These are phyloP conservation scores for Picea engelmannii DNA, from an alignment of 83 land plant genomes.

Conservation along the genomic window DNA sequence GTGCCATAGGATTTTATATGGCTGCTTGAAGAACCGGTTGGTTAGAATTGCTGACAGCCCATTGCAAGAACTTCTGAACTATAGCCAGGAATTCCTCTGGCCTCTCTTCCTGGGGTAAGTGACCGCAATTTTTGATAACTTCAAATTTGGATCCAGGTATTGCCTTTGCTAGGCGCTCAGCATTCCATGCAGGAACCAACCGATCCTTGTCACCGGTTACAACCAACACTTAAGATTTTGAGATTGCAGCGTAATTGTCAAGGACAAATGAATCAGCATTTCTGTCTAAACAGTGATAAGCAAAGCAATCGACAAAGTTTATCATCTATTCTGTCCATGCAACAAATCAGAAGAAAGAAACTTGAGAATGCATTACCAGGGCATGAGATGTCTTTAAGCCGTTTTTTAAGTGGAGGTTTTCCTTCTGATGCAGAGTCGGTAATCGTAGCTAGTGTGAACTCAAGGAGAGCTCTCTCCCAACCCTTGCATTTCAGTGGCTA, in stretches of 20 bases:
- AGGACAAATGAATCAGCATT: not conserved
- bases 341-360: conserved; percentile 3
- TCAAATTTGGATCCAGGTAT: conserved; percentile 67
- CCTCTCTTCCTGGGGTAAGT: conserved; percentile 92
- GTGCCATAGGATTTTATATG: too few relatives aligned
- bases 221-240: conserved; percentile 57
- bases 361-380: conserved; percentile 63
- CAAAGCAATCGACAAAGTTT: not conserved
- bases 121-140: conserved; percentile 85
- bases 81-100: conserved; percentile 68
- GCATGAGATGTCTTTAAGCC: conserved; percentile 73
- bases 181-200: conserved; percentile 92
- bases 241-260: not conserved
- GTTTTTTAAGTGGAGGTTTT: conserved; percentile 46
- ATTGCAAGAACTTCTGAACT: conserved; percentile 59
- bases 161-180: conserved; percentile 65
- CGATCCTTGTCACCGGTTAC: conserved; percentile 91
- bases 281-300: not conserved
- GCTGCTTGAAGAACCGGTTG: too few relatives aligned
- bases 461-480: conserved; percentile 91
- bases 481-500: conserved; percentile 85
- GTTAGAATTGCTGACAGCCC: not conserved
- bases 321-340: not conserved
- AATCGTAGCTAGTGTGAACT: conserved; percentile 68
- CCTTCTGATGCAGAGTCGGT: conserved; percentile 42